phyloP scores from a whole-genome alignment of 345 rosid genomes.

The Gossypium herbaceum region DNA sequence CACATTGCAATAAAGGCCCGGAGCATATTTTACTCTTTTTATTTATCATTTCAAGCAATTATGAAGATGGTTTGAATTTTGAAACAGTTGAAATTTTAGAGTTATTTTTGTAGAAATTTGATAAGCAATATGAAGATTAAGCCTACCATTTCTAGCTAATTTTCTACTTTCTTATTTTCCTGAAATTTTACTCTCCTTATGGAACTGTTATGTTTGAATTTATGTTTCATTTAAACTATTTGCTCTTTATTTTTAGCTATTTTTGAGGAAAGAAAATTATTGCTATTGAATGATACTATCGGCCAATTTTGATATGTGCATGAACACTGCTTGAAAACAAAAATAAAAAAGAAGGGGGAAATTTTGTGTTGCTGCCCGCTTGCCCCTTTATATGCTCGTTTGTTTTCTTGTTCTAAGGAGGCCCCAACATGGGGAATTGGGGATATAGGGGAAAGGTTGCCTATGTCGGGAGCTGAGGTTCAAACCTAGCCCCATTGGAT shows the following conservation, averaged over 20 bases:
- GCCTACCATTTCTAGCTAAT: background rate
- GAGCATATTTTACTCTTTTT: background rate
- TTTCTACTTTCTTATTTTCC: background rate
- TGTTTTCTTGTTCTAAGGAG: background rate
- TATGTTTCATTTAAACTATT: background rate
- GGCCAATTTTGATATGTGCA: background rate
- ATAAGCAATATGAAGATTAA: background rate
- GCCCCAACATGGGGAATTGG: background rate
- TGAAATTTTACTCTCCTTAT: background rate
- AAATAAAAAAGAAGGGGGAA: background rate
- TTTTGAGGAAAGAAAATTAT: background rate
- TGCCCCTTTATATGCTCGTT: background rate
- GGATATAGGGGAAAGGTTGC: background rate
- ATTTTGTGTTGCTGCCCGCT: background rate
- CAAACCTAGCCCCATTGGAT: background rate
- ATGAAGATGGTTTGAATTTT: background rate
- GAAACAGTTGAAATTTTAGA: background rate
- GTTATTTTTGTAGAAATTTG: background rate
- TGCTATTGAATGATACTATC: background rate
- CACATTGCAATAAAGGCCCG: background rate
- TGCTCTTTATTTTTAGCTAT: background rate
- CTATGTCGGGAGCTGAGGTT: background rate
- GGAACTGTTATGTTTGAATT: background rate
- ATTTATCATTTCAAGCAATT: background rate
- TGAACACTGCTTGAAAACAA: background rate